phyloP scores from a whole-genome alignment of 768 basidiomycete species.

The Tremella fuciformis region DNA sequence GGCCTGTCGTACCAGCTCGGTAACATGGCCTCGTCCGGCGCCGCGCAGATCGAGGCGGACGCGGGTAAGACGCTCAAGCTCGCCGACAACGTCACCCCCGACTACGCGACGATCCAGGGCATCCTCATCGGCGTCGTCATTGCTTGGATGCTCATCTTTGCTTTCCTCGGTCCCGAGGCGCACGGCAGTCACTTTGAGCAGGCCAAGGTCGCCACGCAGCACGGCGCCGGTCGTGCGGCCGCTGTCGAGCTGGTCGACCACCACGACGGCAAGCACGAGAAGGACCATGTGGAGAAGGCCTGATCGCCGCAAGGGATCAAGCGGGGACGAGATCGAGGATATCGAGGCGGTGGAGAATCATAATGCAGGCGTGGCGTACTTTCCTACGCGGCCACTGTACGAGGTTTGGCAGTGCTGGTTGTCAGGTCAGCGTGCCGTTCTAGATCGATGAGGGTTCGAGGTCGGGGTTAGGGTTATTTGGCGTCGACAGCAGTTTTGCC shows the following conservation, averaged over 20 bases:
- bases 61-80: slow-evolving; percentile 63
- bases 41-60: slow-evolving; percentile 73
- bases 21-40: slow-evolving; percentile 68
- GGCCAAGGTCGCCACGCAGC: slow-evolving; percentile 72
- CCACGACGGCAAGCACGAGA: slow-evolving; percentile 49
- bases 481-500: too few relatives aligned
- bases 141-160: slow-evolving; percentile 71
- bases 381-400: too few relatives aligned
- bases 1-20: slow-evolving; percentile 73
- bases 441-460: too few relatives aligned
- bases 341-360: too few relatives aligned
- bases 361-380: too few relatives aligned
- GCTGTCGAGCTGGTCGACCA: slow-evolving; percentile 38
- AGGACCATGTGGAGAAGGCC: slow-evolving; percentile 26
- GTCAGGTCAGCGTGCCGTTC: too few relatives aligned
- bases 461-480: too few relatives aligned
- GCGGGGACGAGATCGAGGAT: too few relatives aligned
- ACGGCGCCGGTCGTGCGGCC: slow-evolving; percentile 59
- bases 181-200: slow-evolving; percentile 81
- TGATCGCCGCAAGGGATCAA: too few relatives aligned
- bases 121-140: slow-evolving; percentile 71
- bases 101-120: slow-evolving; percentile 73
- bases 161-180: slow-evolving; percentile 76
- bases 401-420: too few relatives aligned
- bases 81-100: slow-evolving; percentile 56